Conservation (phyloP, 345 rosid species). For the Firmiana major region DNA sequence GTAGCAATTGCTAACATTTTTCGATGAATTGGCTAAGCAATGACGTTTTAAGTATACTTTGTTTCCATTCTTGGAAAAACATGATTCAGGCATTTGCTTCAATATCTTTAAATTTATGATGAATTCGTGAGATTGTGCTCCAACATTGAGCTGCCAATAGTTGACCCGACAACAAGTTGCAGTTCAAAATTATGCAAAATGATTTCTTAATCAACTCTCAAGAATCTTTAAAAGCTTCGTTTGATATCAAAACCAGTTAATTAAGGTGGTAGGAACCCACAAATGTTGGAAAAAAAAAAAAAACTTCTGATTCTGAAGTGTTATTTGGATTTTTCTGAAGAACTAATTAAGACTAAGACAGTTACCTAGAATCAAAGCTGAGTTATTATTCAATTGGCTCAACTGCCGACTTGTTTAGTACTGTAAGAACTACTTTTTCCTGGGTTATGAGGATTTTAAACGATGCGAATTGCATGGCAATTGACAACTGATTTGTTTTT, state of each 20-base stretch:
- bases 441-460: neutral
- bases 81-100: neutral
- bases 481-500: neutral
- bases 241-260: neutral
- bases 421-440: neutral
- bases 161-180: neutral
- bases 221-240: neutral
- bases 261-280: neutral
- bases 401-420: neutral
- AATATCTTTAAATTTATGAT: neutral
- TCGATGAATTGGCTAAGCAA: conserved; percentile 1
- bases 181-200: neutral
- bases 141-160: conserved; percentile 1
- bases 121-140: neutral
- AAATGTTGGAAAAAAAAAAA: neutral
- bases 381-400: neutral
- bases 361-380: neutral
- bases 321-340: neutral
- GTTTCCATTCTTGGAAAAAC: neutral
- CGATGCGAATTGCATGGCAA: neutral
- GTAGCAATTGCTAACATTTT: no score
- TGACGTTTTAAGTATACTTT: conserved; percentile 13
- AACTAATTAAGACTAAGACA: neutral
- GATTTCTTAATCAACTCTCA: neutral
- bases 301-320: neutral